phyloP scores from a whole-genome alignment of 805 yeast genomes.

The Kazachstania psychrophila region DNA sequence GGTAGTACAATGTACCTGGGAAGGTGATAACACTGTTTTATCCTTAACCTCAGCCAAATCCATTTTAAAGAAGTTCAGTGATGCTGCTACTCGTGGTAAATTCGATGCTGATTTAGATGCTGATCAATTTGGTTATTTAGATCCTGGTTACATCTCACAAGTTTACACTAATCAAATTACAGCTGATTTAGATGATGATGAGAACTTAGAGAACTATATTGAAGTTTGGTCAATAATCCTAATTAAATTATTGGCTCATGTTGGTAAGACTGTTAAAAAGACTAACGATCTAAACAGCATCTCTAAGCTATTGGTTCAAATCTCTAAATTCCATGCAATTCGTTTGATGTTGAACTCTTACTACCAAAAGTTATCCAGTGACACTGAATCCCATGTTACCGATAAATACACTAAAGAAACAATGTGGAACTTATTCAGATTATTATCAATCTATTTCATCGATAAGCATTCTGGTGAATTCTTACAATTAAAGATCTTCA shows the following conservation, averaged over 20 bases:
- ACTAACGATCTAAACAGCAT: slow-evolving; percentile 29
- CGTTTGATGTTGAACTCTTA: slow-evolving; percentile 31
- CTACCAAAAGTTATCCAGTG: slow-evolving; percentile 16
- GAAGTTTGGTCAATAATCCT: slow-evolving; percentile 29
- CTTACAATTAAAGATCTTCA: slow-evolving; percentile 51
- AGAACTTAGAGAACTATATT: slow-evolving; percentile 24
- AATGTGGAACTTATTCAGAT: slow-evolving; percentile 45
- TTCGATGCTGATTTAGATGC: slow-evolving; percentile 27
- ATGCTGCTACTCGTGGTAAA: slow-evolving; percentile 30
- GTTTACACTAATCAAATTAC: slow-evolving; percentile 17
- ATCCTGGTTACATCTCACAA: slow-evolving; percentile 20
- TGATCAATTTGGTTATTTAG: slow-evolving; percentile 24
- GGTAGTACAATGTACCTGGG: slow-evolving; percentile 99
- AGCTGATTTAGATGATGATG: slow-evolving; percentile 27
- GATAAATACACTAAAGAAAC: slow-evolving; percentile 35
- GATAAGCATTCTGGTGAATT: slow-evolving; percentile 67
- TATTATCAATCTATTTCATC: slow-evolving; percentile 57
- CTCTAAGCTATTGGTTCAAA: slow-evolving; percentile 32
- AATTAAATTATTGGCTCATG: slow-evolving; percentile 22
- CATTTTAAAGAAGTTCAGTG: slow-evolving; percentile 35
- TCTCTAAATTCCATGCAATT: slow-evolving; percentile 36
- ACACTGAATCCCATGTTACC: slow-evolving; percentile 18
- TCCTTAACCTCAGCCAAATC: slow-evolving; percentile 81
- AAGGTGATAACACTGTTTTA: slow-evolving; percentile 87
- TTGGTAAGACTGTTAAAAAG: slow-evolving; percentile 20